Conservation (phyloP, 306 rosid genomes). For the Sechiopsis laciniata region DNA sequence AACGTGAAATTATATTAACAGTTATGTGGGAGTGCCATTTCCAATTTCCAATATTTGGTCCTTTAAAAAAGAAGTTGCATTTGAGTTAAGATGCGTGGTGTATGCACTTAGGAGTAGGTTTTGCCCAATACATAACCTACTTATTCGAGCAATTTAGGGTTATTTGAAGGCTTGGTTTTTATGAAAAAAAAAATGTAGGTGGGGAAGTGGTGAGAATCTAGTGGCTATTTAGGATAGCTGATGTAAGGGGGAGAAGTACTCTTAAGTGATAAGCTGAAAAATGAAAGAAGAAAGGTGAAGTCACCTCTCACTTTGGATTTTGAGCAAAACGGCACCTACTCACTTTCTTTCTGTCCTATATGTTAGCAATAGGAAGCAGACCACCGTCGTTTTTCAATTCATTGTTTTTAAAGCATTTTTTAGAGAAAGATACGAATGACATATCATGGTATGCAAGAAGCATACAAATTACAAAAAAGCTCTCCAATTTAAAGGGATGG, state of each 20-base stretch:
- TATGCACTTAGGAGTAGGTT: not conserved
- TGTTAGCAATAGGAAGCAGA: not conserved
- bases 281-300: too few relatives aligned
- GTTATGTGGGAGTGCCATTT: not conserved
- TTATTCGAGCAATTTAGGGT: not conserved
- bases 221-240: too few relatives aligned
- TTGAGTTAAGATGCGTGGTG: not conserved
- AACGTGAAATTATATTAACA: not conserved
- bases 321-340: not conserved
- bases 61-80: not conserved
- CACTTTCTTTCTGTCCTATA: not conserved
- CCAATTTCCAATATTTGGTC: not conserved
- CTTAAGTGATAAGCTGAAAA: too few relatives aligned
- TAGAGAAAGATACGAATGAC: too few relatives aligned
- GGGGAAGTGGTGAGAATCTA: too few relatives aligned
- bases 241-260: too few relatives aligned
- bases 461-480: too few relatives aligned
- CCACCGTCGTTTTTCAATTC: not conserved
- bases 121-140: conserved; percentile 2
- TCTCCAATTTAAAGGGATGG: too few relatives aligned
- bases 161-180: not conserved
- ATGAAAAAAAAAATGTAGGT: too few relatives aligned
- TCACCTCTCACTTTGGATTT: too few relatives aligned
- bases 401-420: not conserved
- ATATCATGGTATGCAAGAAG: too few relatives aligned